phyloP scores from a whole-genome alignment of 2,329 filamentous ascomycete species.

The Plectosphaerella cucumerina region DNA sequence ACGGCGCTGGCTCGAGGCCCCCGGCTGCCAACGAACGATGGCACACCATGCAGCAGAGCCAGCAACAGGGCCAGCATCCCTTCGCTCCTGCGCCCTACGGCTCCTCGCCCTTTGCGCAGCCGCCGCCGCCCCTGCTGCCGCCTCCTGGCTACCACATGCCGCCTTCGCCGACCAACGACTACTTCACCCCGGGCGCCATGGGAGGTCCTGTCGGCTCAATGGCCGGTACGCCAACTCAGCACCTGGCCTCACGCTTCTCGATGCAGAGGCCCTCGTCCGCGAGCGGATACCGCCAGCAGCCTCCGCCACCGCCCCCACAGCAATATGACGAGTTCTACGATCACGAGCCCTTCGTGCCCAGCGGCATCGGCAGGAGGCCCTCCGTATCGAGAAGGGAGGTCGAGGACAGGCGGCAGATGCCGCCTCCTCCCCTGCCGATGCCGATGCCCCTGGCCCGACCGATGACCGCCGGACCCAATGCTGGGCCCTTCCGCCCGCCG shows the following conservation, averaged over 20 bases:
- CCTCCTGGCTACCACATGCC: slow-evolving; percentile 5
- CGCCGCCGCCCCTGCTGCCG: slow-evolving; percentile 2
- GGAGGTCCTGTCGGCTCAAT: slow-evolving; percentile 9
- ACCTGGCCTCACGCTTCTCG: slow-evolving; percentile 9
- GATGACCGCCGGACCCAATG: slow-evolving; percentile 7
- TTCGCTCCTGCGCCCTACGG: slow-evolving; percentile 4
- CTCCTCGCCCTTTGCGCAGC: slow-evolving; percentile 2
- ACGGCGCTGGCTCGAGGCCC: slow-evolving; percentile 12
- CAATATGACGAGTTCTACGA: slow-evolving; percentile 35
- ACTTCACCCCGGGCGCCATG: slow-evolving; percentile 13
- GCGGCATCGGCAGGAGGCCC: slow-evolving; percentile 30
- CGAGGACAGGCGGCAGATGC: slow-evolving; percentile 44
- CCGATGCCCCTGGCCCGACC: slow-evolving; percentile 11
- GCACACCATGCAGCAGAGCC: slow-evolving; percentile 2
- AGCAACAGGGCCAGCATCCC: not conserved
- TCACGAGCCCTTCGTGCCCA: slow-evolving; percentile 17
- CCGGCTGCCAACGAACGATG: slow-evolving; percentile 11
- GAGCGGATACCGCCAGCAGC: slow-evolving; percentile 31
- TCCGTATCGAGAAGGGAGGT: slow-evolving; percentile 37
- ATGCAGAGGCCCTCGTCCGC: slow-evolving; percentile 28
- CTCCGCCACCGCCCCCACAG: slow-evolving; percentile 23
- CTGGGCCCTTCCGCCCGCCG: slow-evolving; percentile 22
- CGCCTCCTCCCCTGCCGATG: slow-evolving; percentile 34
- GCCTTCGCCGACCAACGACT: slow-evolving; percentile 6
- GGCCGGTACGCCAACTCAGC: slow-evolving; percentile 6